phyloP scores from a whole-genome alignment of 441 rosid genomes.

The Melianthus villosus region DNA sequence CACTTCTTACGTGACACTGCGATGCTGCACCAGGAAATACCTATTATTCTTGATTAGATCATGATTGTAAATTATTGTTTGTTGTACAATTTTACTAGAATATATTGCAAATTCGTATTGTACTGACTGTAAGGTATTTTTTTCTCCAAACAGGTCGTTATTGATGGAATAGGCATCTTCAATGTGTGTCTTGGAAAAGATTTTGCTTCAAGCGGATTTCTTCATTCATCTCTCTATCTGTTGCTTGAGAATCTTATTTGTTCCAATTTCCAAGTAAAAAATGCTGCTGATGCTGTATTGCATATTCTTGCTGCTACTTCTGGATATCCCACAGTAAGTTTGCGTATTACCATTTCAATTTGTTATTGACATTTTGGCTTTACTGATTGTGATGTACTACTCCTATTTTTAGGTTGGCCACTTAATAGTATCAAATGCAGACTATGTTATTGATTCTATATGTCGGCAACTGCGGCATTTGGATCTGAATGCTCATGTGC shows the following conservation, averaged over 20 bases:
- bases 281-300: slow-evolving; percentile 64
- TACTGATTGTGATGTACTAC: too few relatives aligned
- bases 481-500: slow-evolving; percentile 78
- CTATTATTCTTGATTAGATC: slow-evolving; percentile 4
- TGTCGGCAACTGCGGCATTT: slow-evolving; percentile 81
- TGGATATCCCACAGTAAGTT: slow-evolving; percentile 54
- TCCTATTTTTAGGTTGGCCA: slow-evolving; percentile 66
- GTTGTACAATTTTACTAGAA: background rate
- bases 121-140: slow-evolving; percentile 8
- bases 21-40: slow-evolving; percentile 63
- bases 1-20: slow-evolving; percentile 62
- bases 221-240: slow-evolving; percentile 75
- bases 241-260: slow-evolving; percentile 70
- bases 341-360: slow-evolving; percentile 2
- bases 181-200: slow-evolving; percentile 57
- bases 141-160: slow-evolving; percentile 34
- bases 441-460: slow-evolving; percentile 72
- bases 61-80: slow-evolving; percentile 2
- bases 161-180: slow-evolving; percentile 77
- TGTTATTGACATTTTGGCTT: slow-evolving; percentile 2
- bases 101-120: background rate
- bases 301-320: slow-evolving; percentile 45
- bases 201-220: slow-evolving; percentile 73
- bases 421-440: slow-evolving; percentile 79
- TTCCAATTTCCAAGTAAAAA: slow-evolving; percentile 56